Percentiles rank a stretch among this genome's conserved stretches.
Evolutionary conservation across 2,329 filamentous ascomycete genomes (phyloP).

Genomic region (Penicillium sumatraense): DNA sequence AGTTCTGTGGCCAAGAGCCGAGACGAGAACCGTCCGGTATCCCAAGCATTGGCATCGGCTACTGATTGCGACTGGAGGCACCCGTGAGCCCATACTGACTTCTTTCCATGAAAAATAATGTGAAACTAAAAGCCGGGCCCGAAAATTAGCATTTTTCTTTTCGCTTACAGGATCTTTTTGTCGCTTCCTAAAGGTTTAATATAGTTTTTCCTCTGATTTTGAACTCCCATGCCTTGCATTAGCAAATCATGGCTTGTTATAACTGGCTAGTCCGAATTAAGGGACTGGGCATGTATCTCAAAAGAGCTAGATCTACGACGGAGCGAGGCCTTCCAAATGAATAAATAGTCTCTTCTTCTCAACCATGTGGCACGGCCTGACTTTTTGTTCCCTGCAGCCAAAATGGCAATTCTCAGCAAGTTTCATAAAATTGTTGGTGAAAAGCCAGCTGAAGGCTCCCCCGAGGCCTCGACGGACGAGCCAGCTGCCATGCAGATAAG

Average conservation of each 20-base stretch:
- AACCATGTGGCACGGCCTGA: background rate
- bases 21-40: background rate
- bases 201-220: background rate
- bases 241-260: background rate
- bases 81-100: no score
- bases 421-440: slow-evolving; percentile 5
- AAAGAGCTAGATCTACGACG: background rate
- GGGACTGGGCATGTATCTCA: background rate
- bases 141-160: background rate
- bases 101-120: no score
- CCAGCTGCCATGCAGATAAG: background rate
- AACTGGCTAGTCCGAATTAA: background rate
- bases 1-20: background rate
- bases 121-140: background rate
- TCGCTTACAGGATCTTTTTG: background rate
- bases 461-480: background rate
- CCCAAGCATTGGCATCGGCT: background rate
- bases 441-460: background rate
- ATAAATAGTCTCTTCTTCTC: background rate
- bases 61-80: no score
- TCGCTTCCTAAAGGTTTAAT: background rate
- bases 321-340: background rate
- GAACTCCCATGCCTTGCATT: background rate
- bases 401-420: slow-evolving; percentile 4
- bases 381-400: background rate